phyloP scores from a whole-genome alignment of 164 flowering plant species.

The Sextonia rubra region DNA sequence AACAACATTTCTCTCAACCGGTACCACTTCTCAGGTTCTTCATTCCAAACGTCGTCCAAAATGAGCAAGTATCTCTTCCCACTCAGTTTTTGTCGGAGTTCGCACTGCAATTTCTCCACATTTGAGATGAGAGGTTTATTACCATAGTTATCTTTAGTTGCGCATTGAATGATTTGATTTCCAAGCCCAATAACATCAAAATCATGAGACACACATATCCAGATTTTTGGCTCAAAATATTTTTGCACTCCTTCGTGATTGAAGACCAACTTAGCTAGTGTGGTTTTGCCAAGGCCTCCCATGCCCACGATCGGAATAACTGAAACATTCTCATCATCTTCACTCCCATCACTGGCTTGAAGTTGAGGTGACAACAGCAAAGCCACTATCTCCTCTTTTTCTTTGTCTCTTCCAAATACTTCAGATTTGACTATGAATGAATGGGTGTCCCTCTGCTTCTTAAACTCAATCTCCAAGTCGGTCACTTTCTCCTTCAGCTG shows the following conservation, averaged over 20 bases:
- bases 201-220: constrained; percentile 6
- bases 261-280: constrained; percentile 3
- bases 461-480: background rate
- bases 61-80: constrained; percentile 7
- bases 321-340: background rate
- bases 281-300: constrained; percentile 14
- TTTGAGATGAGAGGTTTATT: rapidly evolving
- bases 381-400: background rate
- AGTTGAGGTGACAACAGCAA: background rate
- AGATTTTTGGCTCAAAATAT: background rate
- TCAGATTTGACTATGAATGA: background rate
- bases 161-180: background rate
- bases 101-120: background rate
- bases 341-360: too few species aligned
- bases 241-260: background rate
- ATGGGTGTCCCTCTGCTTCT: background rate
- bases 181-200: background rate
- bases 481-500: background rate
- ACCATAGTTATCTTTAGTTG: background rate
- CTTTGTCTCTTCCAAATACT: background rate
- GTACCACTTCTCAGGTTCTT: background rate
- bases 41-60: constrained; percentile 11
- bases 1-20: background rate
- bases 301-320: constrained; percentile 8
- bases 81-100: background rate